These are phyloP conservation scores for Aspergillus hiratsukae DNA, from an alignment of 2,329 filamentous ascomycete species.

Conservation along the genomic window DNA sequence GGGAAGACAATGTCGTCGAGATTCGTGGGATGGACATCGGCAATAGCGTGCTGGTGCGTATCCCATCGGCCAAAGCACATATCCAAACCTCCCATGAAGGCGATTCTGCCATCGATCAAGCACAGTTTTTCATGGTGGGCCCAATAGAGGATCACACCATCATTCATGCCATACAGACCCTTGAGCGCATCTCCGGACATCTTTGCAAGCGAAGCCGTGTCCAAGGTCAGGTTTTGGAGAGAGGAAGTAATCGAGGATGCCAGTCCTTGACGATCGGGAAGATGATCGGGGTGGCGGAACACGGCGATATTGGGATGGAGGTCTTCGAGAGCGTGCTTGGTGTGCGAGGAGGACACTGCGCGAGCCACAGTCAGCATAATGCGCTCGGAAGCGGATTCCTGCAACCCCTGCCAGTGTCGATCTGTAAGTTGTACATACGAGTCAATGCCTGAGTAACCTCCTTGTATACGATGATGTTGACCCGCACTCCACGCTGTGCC, in stretches of 20 bases:
- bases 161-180: constrained; percentile 73
- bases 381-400: background rate
- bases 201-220: constrained; percentile 54
- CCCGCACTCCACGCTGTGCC: constrained; percentile 75
- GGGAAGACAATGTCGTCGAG: constrained; percentile 74
- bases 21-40: constrained; percentile 76
- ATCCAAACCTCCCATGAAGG: constrained; percentile 90
- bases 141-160: constrained; percentile 83
- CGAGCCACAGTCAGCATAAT: background rate
- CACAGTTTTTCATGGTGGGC: constrained; percentile 91
- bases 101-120: constrained; percentile 69
- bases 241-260: constrained; percentile 53
- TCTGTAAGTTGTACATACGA: constrained; percentile 51
- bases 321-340: constrained; percentile 70
- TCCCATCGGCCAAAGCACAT: constrained; percentile 87
- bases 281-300: constrained; percentile 85
- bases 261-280: constrained; percentile 66
- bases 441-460: constrained; percentile 79
- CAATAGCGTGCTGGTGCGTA: constrained; percentile 78
- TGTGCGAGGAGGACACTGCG: constrained; percentile 64
- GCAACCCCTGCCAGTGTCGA: background rate
- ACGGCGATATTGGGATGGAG: constrained; percentile 82
- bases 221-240: constrained; percentile 54
- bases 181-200: constrained; percentile 70
- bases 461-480: constrained; percentile 89